Conservation (phyloP, 768 basidiomycete genomes). For the Leccinum broughii region DNA sequence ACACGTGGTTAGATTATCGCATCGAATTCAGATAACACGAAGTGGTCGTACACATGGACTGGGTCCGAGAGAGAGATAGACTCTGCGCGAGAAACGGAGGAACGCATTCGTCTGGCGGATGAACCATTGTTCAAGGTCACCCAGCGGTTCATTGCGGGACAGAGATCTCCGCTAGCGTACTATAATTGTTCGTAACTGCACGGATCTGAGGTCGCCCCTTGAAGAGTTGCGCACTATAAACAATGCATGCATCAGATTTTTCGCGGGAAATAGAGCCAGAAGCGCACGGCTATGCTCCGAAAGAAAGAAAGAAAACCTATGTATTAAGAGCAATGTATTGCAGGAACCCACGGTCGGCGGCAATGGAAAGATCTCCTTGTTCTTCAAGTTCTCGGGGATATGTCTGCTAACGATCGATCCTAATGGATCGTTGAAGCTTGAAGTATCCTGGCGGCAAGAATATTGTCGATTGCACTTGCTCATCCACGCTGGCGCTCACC, state of each 20-base stretch:
- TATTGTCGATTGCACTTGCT: neutral
- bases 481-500: neutral
- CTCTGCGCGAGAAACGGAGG: neutral
- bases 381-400: neutral
- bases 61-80: neutral
- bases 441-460: neutral
- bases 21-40: neutral
- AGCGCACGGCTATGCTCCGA: neutral
- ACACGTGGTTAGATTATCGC: neutral
- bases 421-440: neutral
- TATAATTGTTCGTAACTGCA: neutral
- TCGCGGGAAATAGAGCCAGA: neutral
- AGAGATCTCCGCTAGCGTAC: neutral
- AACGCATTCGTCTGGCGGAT: neutral
- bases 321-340: neutral
- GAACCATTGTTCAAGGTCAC: neutral
- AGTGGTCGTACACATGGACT: neutral
- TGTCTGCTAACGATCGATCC: neutral
- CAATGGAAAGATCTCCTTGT: neutral
- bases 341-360: neutral
- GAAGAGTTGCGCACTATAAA: neutral
- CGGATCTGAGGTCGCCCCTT: neutral
- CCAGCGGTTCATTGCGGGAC: neutral
- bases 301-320: neutral
- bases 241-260: neutral